Evolutionary conservation across 2,329 filamentous ascomycete species (phyloP).

Genomic region (Pseudopyrenochaeta lycopersici): DNA sequence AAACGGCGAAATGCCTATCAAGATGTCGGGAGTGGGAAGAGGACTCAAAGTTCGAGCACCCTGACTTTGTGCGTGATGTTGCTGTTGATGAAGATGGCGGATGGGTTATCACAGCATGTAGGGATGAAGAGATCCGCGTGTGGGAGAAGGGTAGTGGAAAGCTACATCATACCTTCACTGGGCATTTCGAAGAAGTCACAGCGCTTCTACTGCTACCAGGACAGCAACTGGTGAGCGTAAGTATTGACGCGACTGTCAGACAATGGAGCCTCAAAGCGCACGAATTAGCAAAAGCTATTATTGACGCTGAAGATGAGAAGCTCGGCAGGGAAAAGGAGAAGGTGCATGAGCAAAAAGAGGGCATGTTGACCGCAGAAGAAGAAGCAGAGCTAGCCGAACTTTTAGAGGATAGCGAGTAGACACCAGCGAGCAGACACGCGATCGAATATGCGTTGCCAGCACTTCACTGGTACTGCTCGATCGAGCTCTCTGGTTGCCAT

Average conservation of each 20-base stretch:
- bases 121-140: slow-evolving; percentile 90
- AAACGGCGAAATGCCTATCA: slow-evolving; percentile 81
- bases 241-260: slow-evolving; percentile 89
- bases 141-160: slow-evolving; percentile 81
- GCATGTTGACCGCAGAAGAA: slow-evolving; percentile 82
- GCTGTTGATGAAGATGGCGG: slow-evolving; percentile 72
- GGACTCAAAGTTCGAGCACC: slow-evolving; percentile 79
- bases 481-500: slow-evolving; percentile 29
- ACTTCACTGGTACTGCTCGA: slow-evolving; percentile 23
- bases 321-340: slow-evolving; percentile 56
- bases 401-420: slow-evolving; percentile 76
- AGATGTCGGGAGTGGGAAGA: slow-evolving; percentile 73
- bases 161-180: slow-evolving; percentile 76
- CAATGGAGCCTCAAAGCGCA: slow-evolving; percentile 77
- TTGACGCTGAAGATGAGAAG: slow-evolving; percentile 59
- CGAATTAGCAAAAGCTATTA: slow-evolving; percentile 66
- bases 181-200: slow-evolving; percentile 94
- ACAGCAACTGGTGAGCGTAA: slow-evolving; percentile 75
- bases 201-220: slow-evolving; percentile 72
- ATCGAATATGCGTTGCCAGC: slow-evolving; percentile 26
- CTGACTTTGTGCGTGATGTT: slow-evolving; percentile 89
- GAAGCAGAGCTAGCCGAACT: slow-evolving; percentile 91
- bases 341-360: slow-evolving; percentile 57
- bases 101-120: slow-evolving; percentile 86
- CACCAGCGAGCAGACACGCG: slow-evolving; percentile 27